Conservation (phyloP, 345 rosid species). For the Noccaea bulbosa region DNA sequence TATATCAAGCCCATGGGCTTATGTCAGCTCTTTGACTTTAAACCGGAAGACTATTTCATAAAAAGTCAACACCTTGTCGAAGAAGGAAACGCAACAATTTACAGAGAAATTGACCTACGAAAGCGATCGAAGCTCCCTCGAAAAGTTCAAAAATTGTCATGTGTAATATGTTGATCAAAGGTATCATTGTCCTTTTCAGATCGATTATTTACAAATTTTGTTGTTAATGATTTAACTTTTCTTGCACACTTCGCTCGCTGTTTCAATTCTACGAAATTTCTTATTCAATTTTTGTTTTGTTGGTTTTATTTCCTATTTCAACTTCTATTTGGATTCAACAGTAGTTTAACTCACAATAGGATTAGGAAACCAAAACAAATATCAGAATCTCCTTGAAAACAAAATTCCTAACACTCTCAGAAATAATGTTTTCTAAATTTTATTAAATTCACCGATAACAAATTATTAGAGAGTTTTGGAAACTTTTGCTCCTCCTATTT, state of each 20-base stretch:
- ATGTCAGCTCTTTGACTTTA: background rate
- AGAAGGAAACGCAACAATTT: conserved; percentile 9
- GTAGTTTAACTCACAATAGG: conserved; percentile 10
- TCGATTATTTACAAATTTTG: background rate
- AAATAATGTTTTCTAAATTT: background rate
- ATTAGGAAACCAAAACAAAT: background rate
- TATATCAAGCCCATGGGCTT: conserved; percentile 19
- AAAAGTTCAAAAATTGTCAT: background rate
- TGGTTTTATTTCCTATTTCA: too few species aligned
- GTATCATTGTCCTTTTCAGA: conserved; percentile 23
- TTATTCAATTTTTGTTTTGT: too few species aligned
- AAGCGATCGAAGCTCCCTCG: conserved; percentile 25
- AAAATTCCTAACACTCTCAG: background rate
- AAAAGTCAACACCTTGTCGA: conserved; percentile 34
- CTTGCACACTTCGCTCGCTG: conserved; percentile 15
- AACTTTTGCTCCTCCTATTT: background rate
- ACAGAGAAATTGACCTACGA: conserved; percentile 25
- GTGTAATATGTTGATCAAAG: conserved; percentile 30
- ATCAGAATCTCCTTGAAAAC: conserved; percentile 5
- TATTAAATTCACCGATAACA: background rate
- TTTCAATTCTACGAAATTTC: conserved; percentile 22
- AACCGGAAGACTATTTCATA: conserved; percentile 13
- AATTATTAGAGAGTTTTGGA: background rate
- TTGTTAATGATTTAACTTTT: background rate
- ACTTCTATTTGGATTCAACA: conserved; percentile 19